Percentiles rank a stretch among this genome's conserved stretches.
phyloP scores from a whole-genome alignment of 306 rosid species.

The Acacia confusa region DNA sequence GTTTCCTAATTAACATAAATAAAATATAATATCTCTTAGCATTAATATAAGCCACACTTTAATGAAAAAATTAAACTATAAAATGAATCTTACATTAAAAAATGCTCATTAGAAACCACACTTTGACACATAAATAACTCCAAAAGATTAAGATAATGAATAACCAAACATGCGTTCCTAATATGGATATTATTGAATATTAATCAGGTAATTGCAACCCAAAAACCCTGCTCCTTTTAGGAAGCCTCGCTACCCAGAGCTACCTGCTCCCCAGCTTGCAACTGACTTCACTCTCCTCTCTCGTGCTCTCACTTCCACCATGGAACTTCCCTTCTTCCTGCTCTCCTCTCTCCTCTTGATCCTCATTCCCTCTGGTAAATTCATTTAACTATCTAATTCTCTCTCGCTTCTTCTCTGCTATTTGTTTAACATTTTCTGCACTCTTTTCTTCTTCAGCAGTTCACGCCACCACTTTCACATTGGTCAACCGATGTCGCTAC shows the following conservation, averaged over 20 bases:
- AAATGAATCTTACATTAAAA: too few relatives aligned
- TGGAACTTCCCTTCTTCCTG: constrained; percentile 6
- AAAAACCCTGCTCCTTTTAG: neutral
- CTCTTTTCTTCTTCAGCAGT: constrained; percentile 38
- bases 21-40: neutral
- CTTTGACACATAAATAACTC: too few relatives aligned
- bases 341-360: constrained; percentile 30
- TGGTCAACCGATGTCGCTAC: constrained; percentile 73
- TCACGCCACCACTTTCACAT: constrained; percentile 67
- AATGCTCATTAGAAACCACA: too few relatives aligned
- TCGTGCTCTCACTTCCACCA: neutral
- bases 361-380: constrained; percentile 47
- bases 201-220: neutral
- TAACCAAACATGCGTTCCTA: neutral
- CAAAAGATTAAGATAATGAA: too few relatives aligned
- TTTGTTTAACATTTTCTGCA: neutral
- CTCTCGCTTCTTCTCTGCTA: neutral
- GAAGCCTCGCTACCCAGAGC: neutral
- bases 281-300: neutral
- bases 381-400: neutral
- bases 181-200: neutral
- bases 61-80: too few relatives aligned
- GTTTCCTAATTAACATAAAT: neutral
- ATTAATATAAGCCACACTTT: too few relatives aligned
- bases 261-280: neutral